Evolutionary conservation across 495 filamentous ascomycete genomes (phyloP).

Genomic region (Aspergillus coremiiformis): DNA sequence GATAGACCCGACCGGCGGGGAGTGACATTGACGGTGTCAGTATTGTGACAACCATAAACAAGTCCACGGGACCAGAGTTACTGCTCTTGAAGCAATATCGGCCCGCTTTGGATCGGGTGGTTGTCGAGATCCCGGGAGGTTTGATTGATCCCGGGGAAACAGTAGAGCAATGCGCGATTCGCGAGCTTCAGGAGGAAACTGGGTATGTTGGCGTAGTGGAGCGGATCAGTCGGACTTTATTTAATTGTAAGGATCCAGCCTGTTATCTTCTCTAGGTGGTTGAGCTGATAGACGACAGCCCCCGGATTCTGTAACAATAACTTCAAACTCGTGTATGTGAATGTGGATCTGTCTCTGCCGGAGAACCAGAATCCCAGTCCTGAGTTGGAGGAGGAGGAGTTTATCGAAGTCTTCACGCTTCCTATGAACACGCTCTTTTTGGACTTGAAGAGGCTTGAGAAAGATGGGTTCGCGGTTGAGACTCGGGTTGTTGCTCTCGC

Average conservation of each 20-base stretch:
- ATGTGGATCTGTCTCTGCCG: constrained; percentile 62
- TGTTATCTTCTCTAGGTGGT: neutral
- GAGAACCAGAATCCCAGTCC: constrained; percentile 65
- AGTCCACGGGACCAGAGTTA: constrained; percentile 61
- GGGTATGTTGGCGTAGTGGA: constrained; percentile 70
- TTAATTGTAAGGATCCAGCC: constrained; percentile 52
- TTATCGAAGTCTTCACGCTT: constrained; percentile 78
- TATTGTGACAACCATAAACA: constrained; percentile 80
- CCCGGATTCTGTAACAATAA: constrained; percentile 90
- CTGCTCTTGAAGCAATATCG: constrained; percentile 84
- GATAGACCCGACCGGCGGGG: constrained; percentile 54
- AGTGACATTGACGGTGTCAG: constrained; percentile 81
- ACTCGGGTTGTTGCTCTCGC: constrained; percentile 76
- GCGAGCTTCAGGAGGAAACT: constrained; percentile 90
- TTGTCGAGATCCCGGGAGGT: constrained; percentile 81
- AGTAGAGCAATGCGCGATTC: constrained; percentile 67
- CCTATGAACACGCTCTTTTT: constrained; percentile 57
- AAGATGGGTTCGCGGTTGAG: constrained; percentile 75
- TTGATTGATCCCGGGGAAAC: constrained; percentile 77
- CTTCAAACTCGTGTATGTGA: constrained; percentile 74
- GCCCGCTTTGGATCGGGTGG: constrained; percentile 68
- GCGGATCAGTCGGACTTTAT: constrained; percentile 70
- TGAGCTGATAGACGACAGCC: constrained; percentile 28
- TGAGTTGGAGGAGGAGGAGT: constrained; percentile 79
- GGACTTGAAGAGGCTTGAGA: constrained; percentile 61